Evolutionary conservation across 352 stramenopile species (phyloP).

Genomic region (Globisporangium uncinulatum): DNA sequence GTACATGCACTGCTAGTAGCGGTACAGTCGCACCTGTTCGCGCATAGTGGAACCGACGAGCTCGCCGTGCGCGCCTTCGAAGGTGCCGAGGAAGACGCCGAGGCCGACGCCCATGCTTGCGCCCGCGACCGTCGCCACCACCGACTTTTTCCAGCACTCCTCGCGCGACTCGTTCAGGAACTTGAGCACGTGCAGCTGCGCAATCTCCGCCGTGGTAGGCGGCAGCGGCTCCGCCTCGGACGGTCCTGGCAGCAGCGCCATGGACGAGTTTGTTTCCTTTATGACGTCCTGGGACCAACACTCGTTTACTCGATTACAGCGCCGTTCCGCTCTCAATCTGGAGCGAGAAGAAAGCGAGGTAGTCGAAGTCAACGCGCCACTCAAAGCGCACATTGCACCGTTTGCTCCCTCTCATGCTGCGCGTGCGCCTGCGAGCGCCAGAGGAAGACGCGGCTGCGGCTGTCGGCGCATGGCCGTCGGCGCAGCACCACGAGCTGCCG

Average conservation of each 20-base stretch:
- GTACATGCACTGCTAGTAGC: background rate
- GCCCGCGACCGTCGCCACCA: conserved; percentile 65
- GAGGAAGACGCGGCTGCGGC: conserved; percentile 29
- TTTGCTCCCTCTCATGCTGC: conserved; percentile 14
- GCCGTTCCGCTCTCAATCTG: too few species aligned
- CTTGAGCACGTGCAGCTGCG: conserved; percentile 43
- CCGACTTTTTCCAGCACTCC: conserved; percentile 81
- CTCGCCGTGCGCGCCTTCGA: conserved; percentile 82
- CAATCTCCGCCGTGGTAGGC: conserved; percentile 29
- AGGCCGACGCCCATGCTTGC: conserved; percentile 75
- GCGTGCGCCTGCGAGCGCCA: conserved; percentile 58
- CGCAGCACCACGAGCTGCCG: conserved; percentile 10
- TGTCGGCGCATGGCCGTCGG: conserved; percentile 18
- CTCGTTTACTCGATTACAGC: too few species aligned
- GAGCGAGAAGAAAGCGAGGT: too few species aligned
- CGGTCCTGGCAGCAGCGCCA: background rate
- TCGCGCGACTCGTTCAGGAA: conserved; percentile 79
- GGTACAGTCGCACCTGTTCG: conserved; percentile 47
- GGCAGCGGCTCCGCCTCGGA: too few species aligned
- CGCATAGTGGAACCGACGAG: conserved; percentile 82
- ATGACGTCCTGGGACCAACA: background rate
- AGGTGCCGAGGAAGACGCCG: conserved; percentile 83
- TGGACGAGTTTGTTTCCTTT: conserved; percentile 11
- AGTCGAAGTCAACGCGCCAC: too few species aligned
- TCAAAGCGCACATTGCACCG: background rate